Evolutionary conservation across 495 filamentous ascomycete species (phyloP), one percentile per base, ranked within the genome.

Genomic region (Penicillium lagena): DNA sequence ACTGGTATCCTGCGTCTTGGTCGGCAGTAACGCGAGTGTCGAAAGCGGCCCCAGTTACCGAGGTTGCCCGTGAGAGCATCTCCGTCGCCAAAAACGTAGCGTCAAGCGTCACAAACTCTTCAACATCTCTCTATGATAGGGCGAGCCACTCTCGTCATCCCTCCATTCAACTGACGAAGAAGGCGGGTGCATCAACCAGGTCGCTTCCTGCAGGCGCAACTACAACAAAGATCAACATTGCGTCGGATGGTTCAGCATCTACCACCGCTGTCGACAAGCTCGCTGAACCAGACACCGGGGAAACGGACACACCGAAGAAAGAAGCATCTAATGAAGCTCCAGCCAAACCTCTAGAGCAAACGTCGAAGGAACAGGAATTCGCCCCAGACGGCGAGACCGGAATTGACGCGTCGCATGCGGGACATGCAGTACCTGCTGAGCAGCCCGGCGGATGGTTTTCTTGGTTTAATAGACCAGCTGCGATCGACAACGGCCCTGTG

Each of bases 51-150:
- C 76, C 86, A 37, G 82, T 86, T 41, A 89, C 81, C 39, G 77
- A 86, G 64, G 77, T 89, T 60, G 85, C 83, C 44, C 82, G 81
- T 59, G 85, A 90, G 67, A 87, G 81, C 41, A 87, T 89, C 30
- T 74, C 83, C 43, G 84, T 77, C 50, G 66, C 76, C 43, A 60
- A 70, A 51, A 62, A 72, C 60, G 62, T 62, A 55, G 63, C 63
- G 48, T 66, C 71, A 45, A 63, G 72, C 56, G 33, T 61, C 27
- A 50, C 63, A 7, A 63, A 65, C 27, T 55, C 56, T 31, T 63
- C 69, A 17, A 54, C 56, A 31, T 59, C 60, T 44, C 52, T 60
- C 7, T 52, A 64, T 29, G 52, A 63, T 34, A 50, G 46, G 12
- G 34, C 57, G 7, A 67, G 50, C 41, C 54, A 55, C 22, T 46